Evolutionary conservation across 2,329 filamentous ascomycete species (phyloP).

Genomic region (Arthrobotrys megalospora): DNA sequence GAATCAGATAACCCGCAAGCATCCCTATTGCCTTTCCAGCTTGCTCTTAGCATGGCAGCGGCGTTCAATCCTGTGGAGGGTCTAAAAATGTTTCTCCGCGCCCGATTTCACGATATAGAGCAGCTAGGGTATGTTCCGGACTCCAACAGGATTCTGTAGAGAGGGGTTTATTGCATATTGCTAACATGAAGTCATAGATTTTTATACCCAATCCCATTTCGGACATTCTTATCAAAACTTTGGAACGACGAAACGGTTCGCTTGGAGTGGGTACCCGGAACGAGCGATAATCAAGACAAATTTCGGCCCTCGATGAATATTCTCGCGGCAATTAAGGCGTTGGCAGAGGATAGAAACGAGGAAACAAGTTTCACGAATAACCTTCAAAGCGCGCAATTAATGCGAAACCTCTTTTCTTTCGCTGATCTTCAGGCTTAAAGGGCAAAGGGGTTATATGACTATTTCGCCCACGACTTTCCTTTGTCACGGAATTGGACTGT

Average conservation of each 20-base stretch:
- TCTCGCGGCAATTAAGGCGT: slow-evolving; percentile 37
- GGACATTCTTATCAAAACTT: slow-evolving; percentile 80
- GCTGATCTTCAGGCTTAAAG: slow-evolving; percentile 47
- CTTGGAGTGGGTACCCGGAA: slow-evolving; percentile 86
- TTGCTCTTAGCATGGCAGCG: slow-evolving; percentile 80
- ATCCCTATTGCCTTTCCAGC: slow-evolving; percentile 80
- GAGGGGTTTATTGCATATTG: slow-evolving; percentile 19
- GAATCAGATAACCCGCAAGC: slow-evolving; percentile 68
- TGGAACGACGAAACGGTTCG: slow-evolving; percentile 81
- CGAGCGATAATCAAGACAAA: slow-evolving; percentile 66
- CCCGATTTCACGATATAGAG: slow-evolving; percentile 84
- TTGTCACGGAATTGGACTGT: background rate
- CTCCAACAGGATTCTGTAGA: background rate
- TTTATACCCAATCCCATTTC: slow-evolving; percentile 82
- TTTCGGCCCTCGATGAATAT: slow-evolving; percentile 29
- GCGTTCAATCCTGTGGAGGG: slow-evolving; percentile 85
- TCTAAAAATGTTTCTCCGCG: slow-evolving; percentile 83
- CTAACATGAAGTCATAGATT: slow-evolving; percentile 74
- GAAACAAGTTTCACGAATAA: slow-evolving; percentile 50
- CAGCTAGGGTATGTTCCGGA: slow-evolving; percentile 73
- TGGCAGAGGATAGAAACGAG: slow-evolving; percentile 56
- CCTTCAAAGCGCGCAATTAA: slow-evolving; percentile 46
- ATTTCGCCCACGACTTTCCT: background rate
- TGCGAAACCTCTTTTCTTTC: slow-evolving; percentile 58
- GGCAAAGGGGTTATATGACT: background rate